Conservation (phyloP, 495 filamentous ascomycete genomes). For the Pseudevernia furfuracea region DNA sequence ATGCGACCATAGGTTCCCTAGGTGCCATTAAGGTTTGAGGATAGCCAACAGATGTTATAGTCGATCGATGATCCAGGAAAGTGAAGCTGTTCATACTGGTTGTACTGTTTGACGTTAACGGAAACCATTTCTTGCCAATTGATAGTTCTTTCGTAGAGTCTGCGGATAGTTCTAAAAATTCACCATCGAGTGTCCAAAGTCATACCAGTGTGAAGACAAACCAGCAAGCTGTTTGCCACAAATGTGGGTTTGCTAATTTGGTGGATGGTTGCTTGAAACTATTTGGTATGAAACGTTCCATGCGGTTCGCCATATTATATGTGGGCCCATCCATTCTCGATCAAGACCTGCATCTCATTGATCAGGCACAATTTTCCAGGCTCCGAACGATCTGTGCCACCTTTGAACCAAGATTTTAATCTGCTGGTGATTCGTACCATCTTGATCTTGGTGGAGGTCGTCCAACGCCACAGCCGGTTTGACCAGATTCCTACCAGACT, state of each 20-base stretch:
- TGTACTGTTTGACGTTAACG: not conserved
- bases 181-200: not conserved
- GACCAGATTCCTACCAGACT: conserved; percentile 46
- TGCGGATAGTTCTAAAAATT: not conserved
- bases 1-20: not conserved
- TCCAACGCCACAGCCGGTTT: conserved; percentile 51
- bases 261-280: not conserved
- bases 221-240: not conserved
- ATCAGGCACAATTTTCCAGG: conserved; percentile 60
- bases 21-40: not conserved
- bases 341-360: conserved; percentile 79
- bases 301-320: conserved; percentile 36
- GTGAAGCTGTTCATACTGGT: not conserved
- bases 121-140: not conserved
- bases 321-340: conserved; percentile 69
- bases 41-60: conserved; percentile 5
- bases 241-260: not conserved
- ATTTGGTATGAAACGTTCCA: too few relatives aligned
- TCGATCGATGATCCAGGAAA: not conserved
- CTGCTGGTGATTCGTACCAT: conserved; percentile 33
- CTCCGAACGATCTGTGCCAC: conserved; percentile 38
- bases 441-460: conserved; percentile 33
- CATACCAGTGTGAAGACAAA: not conserved
- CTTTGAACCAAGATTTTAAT: conserved; percentile 36
- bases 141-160: not conserved